phyloP scores from a whole-genome alignment of 202 grass and related monocot genomes.

The Alloteropsis angusta region DNA sequence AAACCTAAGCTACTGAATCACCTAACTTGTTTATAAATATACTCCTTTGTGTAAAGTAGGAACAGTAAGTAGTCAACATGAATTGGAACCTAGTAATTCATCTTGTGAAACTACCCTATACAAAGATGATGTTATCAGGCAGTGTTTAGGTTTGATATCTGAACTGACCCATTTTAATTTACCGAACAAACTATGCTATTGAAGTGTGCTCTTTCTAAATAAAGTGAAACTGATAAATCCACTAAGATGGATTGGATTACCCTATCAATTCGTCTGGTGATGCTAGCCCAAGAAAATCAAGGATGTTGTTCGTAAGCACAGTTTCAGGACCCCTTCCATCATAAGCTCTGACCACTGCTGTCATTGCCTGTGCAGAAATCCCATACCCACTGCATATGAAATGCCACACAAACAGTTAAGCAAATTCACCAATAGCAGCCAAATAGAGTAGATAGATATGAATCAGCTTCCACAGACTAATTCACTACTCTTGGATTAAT shows the following conservation, averaged over 20 bases:
- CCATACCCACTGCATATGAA: slow-evolving; percentile 60
- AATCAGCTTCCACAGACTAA: neutral
- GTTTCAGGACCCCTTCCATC: slow-evolving; percentile 66
- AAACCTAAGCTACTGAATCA: neutral
- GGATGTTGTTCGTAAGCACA: slow-evolving; percentile 52
- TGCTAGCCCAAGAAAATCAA: slow-evolving; percentile 39
- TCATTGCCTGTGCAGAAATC: slow-evolving; percentile 74
- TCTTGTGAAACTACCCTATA: neutral
- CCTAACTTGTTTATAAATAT: neutral
- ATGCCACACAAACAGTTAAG: neutral
- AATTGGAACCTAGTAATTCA: neutral
- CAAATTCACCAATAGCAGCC: neutral
- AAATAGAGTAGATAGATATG: neutral
- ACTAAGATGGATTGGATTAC: slow-evolving; percentile 18
- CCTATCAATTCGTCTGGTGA: slow-evolving; percentile 74
- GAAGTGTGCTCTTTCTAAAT: neutral
- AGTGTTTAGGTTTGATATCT: neutral
- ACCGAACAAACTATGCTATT: neutral
- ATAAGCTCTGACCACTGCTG: slow-evolving; percentile 62
- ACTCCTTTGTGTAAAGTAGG: neutral
- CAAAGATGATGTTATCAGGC: neutral
- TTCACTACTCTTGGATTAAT: neutral
- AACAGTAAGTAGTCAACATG: neutral
- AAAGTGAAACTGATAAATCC: neutral
- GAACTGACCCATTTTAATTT: neutral